Percentiles rank a stretch among this genome's conserved stretches.
Evolutionary conservation across 345 rosid genomes (phyloP).

Genomic region (Eucalyptus leucophloia): DNA sequence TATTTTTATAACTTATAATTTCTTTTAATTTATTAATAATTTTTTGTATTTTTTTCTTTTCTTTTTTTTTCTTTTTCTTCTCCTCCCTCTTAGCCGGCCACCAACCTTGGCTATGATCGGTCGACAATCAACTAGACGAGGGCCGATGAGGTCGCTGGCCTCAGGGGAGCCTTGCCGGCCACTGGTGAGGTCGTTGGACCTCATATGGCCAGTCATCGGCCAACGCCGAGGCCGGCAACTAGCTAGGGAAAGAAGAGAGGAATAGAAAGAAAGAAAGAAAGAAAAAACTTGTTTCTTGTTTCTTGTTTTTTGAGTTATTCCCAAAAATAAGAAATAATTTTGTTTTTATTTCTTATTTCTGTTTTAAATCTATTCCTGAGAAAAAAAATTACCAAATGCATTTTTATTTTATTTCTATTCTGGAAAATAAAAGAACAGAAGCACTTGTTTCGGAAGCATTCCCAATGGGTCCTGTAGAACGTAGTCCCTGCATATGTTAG

Average conservation of each 20-base stretch:
- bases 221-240: fast-evolving
- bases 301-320: too few species aligned
- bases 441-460: neutral
- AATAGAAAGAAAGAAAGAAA: too few species aligned
- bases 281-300: too few species aligned
- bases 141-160: fast-evolving
- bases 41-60: too few species aligned
- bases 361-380: fast-evolving
- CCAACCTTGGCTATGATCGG: fast-evolving
- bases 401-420: fast-evolving
- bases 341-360: fast-evolving
- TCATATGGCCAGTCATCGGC: fast-evolving
- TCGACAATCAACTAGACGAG: fast-evolving
- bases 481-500: neutral
- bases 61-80: too few species aligned
- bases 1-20: too few species aligned
- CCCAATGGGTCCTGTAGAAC: neutral
- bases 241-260: too few species aligned
- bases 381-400: fast-evolving
- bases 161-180: fast-evolving
- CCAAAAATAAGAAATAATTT: too few species aligned
- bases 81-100: fast-evolving
- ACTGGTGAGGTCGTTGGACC: fast-evolving
- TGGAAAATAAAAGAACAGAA: too few species aligned
- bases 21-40: too few species aligned